These are phyloP conservation scores for Castanopsis chinensis DNA, from an alignment of 306 rosid species.

Conservation along the genomic window DNA sequence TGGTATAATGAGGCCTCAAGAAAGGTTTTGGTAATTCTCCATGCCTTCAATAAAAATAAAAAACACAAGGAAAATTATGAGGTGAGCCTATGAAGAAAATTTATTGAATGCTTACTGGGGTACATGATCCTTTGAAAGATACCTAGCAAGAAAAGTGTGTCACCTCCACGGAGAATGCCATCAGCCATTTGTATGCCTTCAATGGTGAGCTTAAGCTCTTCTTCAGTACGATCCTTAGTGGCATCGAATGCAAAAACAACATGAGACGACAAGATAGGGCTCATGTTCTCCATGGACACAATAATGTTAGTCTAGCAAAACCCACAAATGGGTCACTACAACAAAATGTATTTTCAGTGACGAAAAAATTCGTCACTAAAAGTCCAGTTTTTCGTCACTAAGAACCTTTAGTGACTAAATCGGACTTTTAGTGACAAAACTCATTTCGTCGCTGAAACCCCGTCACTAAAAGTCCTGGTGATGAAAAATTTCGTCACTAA, in stretches of 20 bases:
- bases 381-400: too few species aligned
- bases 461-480: too few species aligned
- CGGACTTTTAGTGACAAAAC: too few species aligned
- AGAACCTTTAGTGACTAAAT: too few species aligned
- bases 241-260: constrained; percentile 67
- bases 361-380: too few species aligned
- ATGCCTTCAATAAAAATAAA: neutral
- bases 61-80: neutral
- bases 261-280: constrained; percentile 26
- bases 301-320: neutral
- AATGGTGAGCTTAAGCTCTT: constrained; percentile 41
- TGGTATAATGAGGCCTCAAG: neutral
- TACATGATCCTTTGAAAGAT: constrained; percentile 57
- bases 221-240: constrained; percentile 45
- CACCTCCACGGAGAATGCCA: constrained; percentile 48
- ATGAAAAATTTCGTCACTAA: too few species aligned
- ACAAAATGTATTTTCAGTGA: too few species aligned
- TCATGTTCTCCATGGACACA: constrained; percentile 29
- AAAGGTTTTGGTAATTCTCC: too few species aligned
- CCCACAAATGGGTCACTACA: constrained; percentile 14
- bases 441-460: too few species aligned
- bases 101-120: constrained; percentile 44
- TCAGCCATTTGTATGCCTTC: constrained; percentile 26
- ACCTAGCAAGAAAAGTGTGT: constrained; percentile 52
- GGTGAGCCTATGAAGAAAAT: neutral